Conservation (phyloP, 2,329 filamentous ascomycete genomes). For the Phaeoacremonium minimum region DNA sequence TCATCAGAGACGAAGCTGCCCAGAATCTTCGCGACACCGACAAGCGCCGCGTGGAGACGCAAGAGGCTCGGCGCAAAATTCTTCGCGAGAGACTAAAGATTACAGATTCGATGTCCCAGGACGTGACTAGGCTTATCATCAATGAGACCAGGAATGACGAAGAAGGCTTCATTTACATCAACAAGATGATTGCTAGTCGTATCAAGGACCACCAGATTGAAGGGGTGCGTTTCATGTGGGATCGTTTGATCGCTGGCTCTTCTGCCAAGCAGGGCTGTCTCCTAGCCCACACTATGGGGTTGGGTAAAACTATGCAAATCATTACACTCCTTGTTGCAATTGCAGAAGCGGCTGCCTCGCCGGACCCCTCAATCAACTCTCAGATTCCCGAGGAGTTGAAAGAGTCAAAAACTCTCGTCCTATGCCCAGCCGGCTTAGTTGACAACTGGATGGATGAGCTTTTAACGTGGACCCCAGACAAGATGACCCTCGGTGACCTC, state of each 20-base stretch:
- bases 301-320: constrained; percentile 90
- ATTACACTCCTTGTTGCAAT: constrained; percentile 79
- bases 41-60: constrained; percentile 44
- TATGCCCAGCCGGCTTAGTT: constrained; percentile 72
- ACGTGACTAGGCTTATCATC: constrained; percentile 53
- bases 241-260: constrained; percentile 64
- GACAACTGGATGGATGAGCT: constrained; percentile 84
- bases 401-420: constrained; percentile 60
- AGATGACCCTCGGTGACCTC: constrained; percentile 51
- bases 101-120: constrained; percentile 35
- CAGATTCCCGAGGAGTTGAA: constrained; percentile 68
- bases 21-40: constrained; percentile 53
- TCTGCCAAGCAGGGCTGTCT: constrained; percentile 68
- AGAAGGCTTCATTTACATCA: constrained; percentile 59
- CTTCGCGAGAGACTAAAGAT: constrained; percentile 40
- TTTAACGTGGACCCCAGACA: constrained; percentile 58
- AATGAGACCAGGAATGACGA: constrained; percentile 61
- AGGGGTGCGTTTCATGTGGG: constrained; percentile 86
- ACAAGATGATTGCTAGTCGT: constrained; percentile 54
- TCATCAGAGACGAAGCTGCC: constrained; percentile 43
- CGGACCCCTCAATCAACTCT: constrained; percentile 46
- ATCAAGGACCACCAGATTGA: constrained; percentile 80
- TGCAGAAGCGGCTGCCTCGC: constrained; percentile 58
- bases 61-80: constrained; percentile 46
- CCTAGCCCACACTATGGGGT: constrained; percentile 84